Evolutionary conservation across 179 eudicot genomes (phyloP).

Genomic region (Silene vulgaris): DNA sequence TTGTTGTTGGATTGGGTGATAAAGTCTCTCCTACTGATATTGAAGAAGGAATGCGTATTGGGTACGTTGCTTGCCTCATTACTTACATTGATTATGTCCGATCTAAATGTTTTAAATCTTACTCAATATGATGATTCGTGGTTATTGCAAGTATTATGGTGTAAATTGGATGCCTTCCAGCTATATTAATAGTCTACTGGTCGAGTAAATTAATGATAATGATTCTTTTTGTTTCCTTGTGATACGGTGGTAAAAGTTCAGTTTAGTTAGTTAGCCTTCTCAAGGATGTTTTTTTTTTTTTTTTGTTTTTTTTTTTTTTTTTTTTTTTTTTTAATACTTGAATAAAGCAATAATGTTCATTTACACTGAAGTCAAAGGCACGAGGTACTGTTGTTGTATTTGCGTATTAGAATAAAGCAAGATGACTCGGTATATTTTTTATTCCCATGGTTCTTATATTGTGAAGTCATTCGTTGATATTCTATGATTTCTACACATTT

Average conservation of each 20-base stretch:
- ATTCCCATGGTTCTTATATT: too few relatives aligned
- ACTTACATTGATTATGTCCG: background rate
- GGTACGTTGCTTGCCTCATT: conserved; percentile 47
- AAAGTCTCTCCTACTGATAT: conserved; percentile 99
- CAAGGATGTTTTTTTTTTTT: background rate
- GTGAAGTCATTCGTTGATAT: too few relatives aligned
- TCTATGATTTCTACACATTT: too few relatives aligned
- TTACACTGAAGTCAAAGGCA: too few relatives aligned
- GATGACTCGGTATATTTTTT: too few relatives aligned
- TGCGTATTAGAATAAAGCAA: too few relatives aligned
- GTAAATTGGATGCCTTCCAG: background rate
- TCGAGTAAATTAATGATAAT: background rate
- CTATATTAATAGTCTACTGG: background rate
- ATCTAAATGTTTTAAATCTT: background rate
- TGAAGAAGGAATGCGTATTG: conserved; percentile 99
- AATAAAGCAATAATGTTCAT: background rate
- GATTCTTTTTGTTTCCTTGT: too few relatives aligned
- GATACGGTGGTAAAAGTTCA: background rate
- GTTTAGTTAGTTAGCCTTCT: background rate
- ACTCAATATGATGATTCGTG: background rate
- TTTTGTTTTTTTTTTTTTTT: background rate
- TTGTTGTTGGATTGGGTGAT: conserved; percentile 97
- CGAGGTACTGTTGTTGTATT: too few relatives aligned
- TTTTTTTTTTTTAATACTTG: background rate
- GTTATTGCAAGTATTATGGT: background rate